These are phyloP conservation scores for Exophiala mesophila DNA, from an alignment of 2,329 filamentous ascomycete species.

Conservation along the genomic window DNA sequence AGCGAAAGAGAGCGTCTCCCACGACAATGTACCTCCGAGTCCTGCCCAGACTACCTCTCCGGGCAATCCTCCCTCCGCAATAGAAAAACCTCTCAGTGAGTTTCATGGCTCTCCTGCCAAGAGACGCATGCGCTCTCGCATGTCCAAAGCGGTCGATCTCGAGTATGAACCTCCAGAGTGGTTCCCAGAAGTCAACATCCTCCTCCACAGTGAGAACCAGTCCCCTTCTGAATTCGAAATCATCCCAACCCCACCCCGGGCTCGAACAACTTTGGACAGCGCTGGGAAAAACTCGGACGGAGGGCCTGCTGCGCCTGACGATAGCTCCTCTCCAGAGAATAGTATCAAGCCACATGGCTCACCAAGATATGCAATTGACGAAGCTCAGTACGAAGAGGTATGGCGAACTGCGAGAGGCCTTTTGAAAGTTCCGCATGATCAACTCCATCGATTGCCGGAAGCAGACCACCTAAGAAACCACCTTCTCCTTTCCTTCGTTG, in stretches of 20 bases:
- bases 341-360: not conserved
- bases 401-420: conserved; percentile 22
- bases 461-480: conserved; percentile 52
- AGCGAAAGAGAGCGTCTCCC: conserved; percentile 7
- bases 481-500: conserved; percentile 56
- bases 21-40: no score
- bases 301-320: not conserved
- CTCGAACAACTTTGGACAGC: not conserved
- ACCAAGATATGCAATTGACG: conserved; percentile 20
- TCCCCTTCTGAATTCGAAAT: conserved; percentile 14
- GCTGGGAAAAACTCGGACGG: not conserved
- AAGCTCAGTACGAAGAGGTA: conserved; percentile 23
- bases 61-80: not conserved
- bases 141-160: conserved; percentile 10
- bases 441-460: conserved; percentile 29
- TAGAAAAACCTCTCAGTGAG: conserved; percentile 3
- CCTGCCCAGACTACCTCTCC: not conserved
- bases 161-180: conserved; percentile 18
- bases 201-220: conserved; percentile 7
- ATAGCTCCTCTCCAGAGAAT: not conserved
- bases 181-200: conserved; percentile 21
- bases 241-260: conserved; percentile 6
- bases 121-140: conserved; percentile 18
- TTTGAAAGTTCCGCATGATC: conserved; percentile 9
- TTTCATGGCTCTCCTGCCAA: conserved; percentile 21